Evolutionary conservation across 1,284 basidiomycete species (phyloP), one percentile per base, ranked within the genome.

Genomic region (Ceratorhiza oryzae-sativae): DNA sequence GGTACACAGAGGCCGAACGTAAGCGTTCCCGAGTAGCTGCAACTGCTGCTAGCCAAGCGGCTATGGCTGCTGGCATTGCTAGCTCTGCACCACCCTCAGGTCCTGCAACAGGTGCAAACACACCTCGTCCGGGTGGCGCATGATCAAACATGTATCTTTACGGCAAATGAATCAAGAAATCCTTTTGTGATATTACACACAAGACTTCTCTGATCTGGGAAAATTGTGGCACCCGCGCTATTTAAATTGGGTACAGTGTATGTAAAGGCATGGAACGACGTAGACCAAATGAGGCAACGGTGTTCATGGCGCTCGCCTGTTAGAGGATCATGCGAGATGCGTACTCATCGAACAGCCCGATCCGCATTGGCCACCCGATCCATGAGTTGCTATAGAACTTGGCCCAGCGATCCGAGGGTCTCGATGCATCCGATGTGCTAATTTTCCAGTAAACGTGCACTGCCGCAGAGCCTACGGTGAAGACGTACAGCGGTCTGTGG

Each of bases 21-120:
- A 95, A 95, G 81, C 86, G 90, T 62, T 88, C 87, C 73, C 81
- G 91, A 76, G 79, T 92, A 73, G 91, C 93, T 61, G 89, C 93
- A 10, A 91, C 90, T 8, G 87, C 93, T 25, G 93, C 93, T 56
- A 90, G 90, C 3, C 91, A 94, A 77, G 93, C 92, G 72, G 91
- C 92, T 10, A 95, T 95, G 94, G 77, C 86, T 25, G 84, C 86
- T 72, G 83, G 90, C 39, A 59, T 71, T 39, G 25, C 59, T 45
- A 45, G 67, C 13, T 71, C 67, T 34, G 67, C 67, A 3, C 67
- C 67, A 18, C 67, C 55, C 5, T 71, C 67, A 15, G 67, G 67
- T 18, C 55, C 67, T 25, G 67, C 34, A 18, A 71, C 67, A 1
- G 67, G 67, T 15, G 55, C 67, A n/a, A 71, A 71, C 42, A 71